Conservation (phyloP, 495 filamentous ascomycete genomes). For the Penicillium arizonense region DNA sequence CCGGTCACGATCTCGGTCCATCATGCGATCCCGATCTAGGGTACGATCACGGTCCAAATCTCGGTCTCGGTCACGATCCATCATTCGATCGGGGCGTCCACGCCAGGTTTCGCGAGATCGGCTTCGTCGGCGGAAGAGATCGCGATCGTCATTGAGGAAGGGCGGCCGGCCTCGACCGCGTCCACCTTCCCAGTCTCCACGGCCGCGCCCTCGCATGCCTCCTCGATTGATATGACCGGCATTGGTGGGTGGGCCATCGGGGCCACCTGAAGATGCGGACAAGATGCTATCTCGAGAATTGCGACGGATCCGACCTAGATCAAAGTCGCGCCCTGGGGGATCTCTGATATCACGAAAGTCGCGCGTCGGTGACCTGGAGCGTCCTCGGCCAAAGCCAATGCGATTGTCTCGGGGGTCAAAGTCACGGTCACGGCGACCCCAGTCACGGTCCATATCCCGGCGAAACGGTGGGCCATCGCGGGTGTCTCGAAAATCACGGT, state of each 20-base stretch:
- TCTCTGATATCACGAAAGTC: constrained; percentile 52
- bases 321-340: constrained; percentile 35
- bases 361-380: constrained; percentile 46
- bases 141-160: constrained; percentile 67
- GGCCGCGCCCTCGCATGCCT: constrained; percentile 59
- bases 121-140: constrained; percentile 56
- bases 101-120: constrained; percentile 68
- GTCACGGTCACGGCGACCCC: constrained; percentile 33
- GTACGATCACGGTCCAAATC: constrained; percentile 36
- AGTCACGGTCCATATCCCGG: constrained; percentile 44
- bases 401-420: constrained; percentile 44
- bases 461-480: constrained; percentile 37
- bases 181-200: constrained; percentile 64
- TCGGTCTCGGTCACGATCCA: constrained; percentile 42
- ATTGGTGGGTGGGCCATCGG: constrained; percentile 55
- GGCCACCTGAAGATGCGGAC: constrained; percentile 66
- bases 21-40: constrained; percentile 27
- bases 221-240: constrained; percentile 54
- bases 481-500: constrained; percentile 41
- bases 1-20: constrained; percentile 32
- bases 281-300: constrained; percentile 61
- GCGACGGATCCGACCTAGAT: constrained; percentile 50
- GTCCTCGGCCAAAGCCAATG: constrained; percentile 41
- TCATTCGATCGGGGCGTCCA: constrained; percentile 30
- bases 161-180: constrained; percentile 51